Evolutionary conservation across 192 early-diverging fungal species (phyloP).

Genomic region (Gigaspora rosea): DNA sequence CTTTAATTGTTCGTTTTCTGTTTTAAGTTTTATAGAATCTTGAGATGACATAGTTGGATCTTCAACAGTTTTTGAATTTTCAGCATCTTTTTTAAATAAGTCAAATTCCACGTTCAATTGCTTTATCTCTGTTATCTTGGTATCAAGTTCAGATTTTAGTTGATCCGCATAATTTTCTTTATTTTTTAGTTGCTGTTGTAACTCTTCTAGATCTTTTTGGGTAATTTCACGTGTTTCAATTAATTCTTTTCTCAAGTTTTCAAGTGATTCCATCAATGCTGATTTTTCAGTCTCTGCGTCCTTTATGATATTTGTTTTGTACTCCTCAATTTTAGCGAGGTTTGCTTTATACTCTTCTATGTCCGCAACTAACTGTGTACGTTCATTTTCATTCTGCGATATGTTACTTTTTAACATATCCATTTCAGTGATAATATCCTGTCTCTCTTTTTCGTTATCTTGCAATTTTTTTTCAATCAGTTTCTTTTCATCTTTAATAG

Average conservation of each 20-base stretch:
- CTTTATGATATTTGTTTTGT: conserved; percentile 17
- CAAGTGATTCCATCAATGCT: background rate
- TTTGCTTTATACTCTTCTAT: conserved; percentile 20
- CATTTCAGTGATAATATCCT: background rate
- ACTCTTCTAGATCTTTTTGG: conserved; percentile 11
- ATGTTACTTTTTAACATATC: background rate
- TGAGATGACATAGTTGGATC: background rate
- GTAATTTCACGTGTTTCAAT: conserved; percentile 19
- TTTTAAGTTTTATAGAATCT: conserved; percentile 26
- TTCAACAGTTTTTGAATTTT: background rate
- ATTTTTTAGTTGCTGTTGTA: background rate
- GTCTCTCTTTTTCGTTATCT: conserved; percentile 15
- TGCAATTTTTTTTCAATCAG: conserved; percentile 25
- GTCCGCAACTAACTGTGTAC: background rate
- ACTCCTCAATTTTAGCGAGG: background rate
- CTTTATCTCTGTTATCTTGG: conserved; percentile 5
- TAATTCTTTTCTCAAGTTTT: background rate
- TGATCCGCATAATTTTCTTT: background rate
- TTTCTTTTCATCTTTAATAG: conserved; percentile 9
- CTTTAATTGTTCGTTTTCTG: conserved; percentile 51
- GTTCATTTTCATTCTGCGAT: conserved; percentile 11
- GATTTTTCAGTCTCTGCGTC: conserved; percentile 32
- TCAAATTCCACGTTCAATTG: conserved; percentile 2
- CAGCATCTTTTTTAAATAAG: conserved; percentile 28
- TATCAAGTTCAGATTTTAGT: conserved; percentile 1